These are phyloP conservation scores for Keithomyces neogunnii DNA, from an alignment of 2,329 filamentous ascomycete species.

Conservation along the genomic window DNA sequence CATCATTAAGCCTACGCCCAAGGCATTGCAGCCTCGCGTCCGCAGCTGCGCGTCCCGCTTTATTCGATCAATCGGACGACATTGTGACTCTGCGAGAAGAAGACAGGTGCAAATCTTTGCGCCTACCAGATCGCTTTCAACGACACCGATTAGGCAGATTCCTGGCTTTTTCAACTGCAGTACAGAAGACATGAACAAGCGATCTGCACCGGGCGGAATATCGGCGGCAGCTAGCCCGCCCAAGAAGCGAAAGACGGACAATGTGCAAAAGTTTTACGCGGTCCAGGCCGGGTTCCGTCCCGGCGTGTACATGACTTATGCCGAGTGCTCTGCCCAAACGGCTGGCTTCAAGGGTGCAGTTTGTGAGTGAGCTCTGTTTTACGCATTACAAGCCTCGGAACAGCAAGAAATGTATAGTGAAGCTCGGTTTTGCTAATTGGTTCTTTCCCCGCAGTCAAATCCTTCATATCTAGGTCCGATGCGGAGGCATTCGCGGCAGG, in stretches of 20 bases:
- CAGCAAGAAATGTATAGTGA: too few species aligned
- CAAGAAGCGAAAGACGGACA: conserved; percentile 43
- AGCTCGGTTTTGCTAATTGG: conserved; percentile 5
- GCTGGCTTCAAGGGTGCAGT: conserved; percentile 54
- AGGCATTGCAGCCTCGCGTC: conserved; percentile 1
- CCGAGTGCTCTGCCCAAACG: conserved; percentile 53
- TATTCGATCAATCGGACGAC: background rate
- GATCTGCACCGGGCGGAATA: conserved; percentile 13
- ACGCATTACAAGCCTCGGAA: background rate
- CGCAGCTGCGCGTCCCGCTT: background rate
- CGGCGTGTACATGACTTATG: conserved; percentile 54
- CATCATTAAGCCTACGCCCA: conserved; percentile 9
- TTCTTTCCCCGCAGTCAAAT: conserved; percentile 55
- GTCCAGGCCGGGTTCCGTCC: conserved; percentile 48
- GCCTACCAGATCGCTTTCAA: background rate
- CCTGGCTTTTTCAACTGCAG: conserved; percentile 14
- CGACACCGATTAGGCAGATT: conserved; percentile 3
- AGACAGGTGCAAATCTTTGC: background rate
- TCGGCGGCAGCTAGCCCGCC: conserved; percentile 11
- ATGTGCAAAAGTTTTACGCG: conserved; percentile 51
- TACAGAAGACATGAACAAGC: conserved; percentile 21
- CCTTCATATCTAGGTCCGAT: conserved; percentile 63
- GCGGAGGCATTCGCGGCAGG: conserved; percentile 72
- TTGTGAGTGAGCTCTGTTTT: conserved; percentile 44
- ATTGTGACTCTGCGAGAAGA: background rate